Conservation (phyloP, 2,329 filamentous ascomycete genomes). For the Claviceps cyperi region DNA sequence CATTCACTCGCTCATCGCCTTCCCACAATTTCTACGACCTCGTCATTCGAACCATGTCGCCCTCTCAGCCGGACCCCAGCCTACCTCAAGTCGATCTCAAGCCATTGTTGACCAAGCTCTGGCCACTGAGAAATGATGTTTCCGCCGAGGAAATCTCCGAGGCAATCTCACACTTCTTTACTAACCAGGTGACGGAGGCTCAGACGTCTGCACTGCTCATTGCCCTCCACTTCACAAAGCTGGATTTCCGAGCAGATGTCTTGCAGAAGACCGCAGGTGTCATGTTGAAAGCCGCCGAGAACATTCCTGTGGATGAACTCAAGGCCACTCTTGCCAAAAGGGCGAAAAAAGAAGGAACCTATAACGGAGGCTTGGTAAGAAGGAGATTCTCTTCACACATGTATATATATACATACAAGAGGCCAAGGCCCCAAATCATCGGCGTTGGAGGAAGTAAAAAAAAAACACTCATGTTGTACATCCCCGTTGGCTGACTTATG, state of each 20-base stretch:
- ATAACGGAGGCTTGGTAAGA: slow-evolving; percentile 69
- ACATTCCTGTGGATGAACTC: slow-evolving; percentile 52
- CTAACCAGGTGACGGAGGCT: slow-evolving; percentile 72
- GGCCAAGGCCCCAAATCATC: not conserved
- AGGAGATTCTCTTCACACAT: not conserved
- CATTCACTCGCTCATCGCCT: too few relatives aligned
- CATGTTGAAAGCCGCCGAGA: slow-evolving; percentile 69
- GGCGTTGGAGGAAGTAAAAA: not conserved
- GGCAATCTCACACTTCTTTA: slow-evolving; percentile 86
- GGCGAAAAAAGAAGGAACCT: slow-evolving; percentile 53
- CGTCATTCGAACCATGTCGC: slow-evolving; percentile 15
- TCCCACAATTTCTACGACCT: not conserved
- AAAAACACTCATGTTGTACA: slow-evolving; percentile 3
- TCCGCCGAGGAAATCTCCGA: slow-evolving; percentile 71
- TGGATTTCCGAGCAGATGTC: slow-evolving; percentile 73
- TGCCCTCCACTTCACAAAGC: slow-evolving; percentile 77
- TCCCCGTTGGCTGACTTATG: not conserved
- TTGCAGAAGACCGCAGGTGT: slow-evolving; percentile 69
- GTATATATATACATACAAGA: too few relatives aligned
- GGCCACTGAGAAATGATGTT: slow-evolving; percentile 43
- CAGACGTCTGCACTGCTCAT: slow-evolving; percentile 81
- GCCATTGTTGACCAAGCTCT: slow-evolving; percentile 57
- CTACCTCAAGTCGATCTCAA: slow-evolving; percentile 44
- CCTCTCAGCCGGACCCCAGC: slow-evolving; percentile 12
- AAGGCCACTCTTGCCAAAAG: slow-evolving; percentile 43